Evolutionary conservation across 2,329 filamentous ascomycete genomes (phyloP), one percentile per base, ranked within the genome.

Genomic region (Pyrenophora teres): DNA sequence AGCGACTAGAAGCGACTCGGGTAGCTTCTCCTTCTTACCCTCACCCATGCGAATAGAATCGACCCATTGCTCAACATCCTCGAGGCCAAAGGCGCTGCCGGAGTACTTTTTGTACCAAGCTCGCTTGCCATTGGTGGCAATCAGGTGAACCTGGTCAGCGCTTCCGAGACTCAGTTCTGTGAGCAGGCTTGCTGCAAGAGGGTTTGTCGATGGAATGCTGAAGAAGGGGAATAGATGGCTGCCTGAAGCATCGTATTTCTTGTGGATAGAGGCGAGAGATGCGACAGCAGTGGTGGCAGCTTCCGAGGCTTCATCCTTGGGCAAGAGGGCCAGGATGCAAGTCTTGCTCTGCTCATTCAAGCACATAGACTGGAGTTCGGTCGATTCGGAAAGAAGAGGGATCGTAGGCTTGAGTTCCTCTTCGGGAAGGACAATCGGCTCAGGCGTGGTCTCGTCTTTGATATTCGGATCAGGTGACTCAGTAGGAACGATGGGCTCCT

Each of bases 31-130:
- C 80, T 93, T 97, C 52, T 82, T 77, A 2, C 90, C 89, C 69
- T 97, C 93, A 45, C 92, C 90, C 80, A 99, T 82, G 32, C 91
- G 87, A 56, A 97, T 91, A n/a, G 84, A 82, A 67, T 99, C 94
- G 52, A 99, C 84, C 91, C 93, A 99, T 56, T 79, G 78, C 76
- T 96, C 90, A 25, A 99, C 78, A 21, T 81, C 83, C 46, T 82
- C 78, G 19, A 80, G 69, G 47, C 82, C 83, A 38, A 85, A 86
- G 13, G 75, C 71, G 7, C 75, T 72, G 6, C 82, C 84, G 40
- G 83, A 77, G 71, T 90, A 94, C 51, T 82, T 83, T 65, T 88
- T 87, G 84, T 87, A 95, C 94, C 94, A 99, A 36, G 83, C 82
- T 46, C 92, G 86, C 66, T 92, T 91, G 27, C 84, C 88, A 73